Evolutionary conservation across 2,329 filamentous ascomycete species (phyloP), one percentile per base, ranked within the genome.

Genomic region (Acephala macrosclerotiorum): DNA sequence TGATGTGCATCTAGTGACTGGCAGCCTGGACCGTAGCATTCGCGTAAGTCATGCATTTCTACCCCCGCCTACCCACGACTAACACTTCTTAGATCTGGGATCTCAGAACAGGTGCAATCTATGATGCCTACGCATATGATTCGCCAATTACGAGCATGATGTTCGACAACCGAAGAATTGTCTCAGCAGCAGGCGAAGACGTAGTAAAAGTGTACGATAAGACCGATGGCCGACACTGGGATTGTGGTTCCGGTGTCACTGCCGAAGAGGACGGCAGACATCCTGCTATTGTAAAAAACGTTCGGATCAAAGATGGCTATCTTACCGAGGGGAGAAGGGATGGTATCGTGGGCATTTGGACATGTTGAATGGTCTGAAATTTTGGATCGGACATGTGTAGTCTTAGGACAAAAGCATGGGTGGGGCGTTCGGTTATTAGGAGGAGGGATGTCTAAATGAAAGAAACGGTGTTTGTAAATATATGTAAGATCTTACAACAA

Each of bases 121-220:
- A 91, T 77, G 96, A 99, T 77, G 96, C 95, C 20, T 99, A 94
- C 78, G 96, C 95, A 25, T 99, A 98, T 80, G 94, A 98, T 75
- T 86, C 92, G 74, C 89, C 94, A 0, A 87, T 99, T 64, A 97
- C 94, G 36, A 93, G 91, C 82, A 97, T 98, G 94, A 97, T 96
- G 90, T 99, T 99, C 77, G 96, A 99, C 79, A 82, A 88, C 16
- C 89, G 94, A 60, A 89, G 94, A 59, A 99, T 99, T 71, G 94
- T 96, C 38, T 88, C 91, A 60, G 95, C 96, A 2, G 94, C 94
- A 0, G 92, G 94, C 49, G 96, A 98, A 79, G 90, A 94, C 74
- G 93, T 98, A 26, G 94, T 96, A 73, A 99, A 99, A 81, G 91
- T 99, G 66, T 99, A 98, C 81, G 96, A 99, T 81, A 98, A 98